Conservation (phyloP, 768 basidiomycete species). For the Boletus huronensis region DNA sequence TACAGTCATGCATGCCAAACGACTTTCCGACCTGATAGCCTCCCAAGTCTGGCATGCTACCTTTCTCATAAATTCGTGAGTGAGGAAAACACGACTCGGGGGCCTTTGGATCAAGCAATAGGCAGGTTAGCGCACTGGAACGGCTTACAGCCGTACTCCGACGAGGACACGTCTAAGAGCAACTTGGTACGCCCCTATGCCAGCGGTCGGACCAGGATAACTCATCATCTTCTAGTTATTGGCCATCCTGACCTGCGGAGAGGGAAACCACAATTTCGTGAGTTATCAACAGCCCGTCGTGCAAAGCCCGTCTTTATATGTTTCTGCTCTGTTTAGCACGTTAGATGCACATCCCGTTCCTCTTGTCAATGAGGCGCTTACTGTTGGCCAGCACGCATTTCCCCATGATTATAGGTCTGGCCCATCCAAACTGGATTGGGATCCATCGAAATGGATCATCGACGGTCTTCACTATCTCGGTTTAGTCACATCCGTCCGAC, state of each 20-base stretch:
- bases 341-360: background rate
- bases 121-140: constrained; percentile 9
- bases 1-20: background rate
- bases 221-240: constrained; percentile 2
- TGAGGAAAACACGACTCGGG: background rate
- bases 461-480: constrained; percentile 4
- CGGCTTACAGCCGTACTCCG: constrained; percentile 11
- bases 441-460: constrained; percentile 14
- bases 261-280: constrained; percentile 15
- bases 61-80: constrained; percentile 11
- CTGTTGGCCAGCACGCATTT: constrained; percentile 7
- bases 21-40: background rate
- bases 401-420: constrained; percentile 14
- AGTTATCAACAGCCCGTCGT: background rate
- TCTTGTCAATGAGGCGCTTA: background rate
- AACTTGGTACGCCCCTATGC: background rate
- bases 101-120: background rate
- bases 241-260: constrained; percentile 11
- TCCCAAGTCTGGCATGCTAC: constrained; percentile 9
- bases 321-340: background rate
- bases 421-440: constrained; percentile 11
- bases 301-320: background rate
- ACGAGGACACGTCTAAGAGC: constrained; percentile 12
- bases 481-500: constrained; percentile 5
- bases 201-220: background rate